Evolutionary conservation across 2,329 filamentous ascomycete species (phyloP), one percentile per base, ranked within the genome.

Genomic region (Neurospora sp.): DNA sequence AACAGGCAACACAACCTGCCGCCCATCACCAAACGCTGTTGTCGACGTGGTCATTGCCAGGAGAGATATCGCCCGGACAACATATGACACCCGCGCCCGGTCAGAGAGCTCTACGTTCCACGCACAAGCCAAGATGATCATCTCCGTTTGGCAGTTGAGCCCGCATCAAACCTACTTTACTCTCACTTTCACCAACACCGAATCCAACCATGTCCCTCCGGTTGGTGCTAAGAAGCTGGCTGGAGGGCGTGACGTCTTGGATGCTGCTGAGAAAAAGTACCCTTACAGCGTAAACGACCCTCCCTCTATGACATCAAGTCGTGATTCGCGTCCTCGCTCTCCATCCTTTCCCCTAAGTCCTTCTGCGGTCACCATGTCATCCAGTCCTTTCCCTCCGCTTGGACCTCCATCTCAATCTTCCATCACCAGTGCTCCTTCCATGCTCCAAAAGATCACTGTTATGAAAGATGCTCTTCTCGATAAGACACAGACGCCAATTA

Each of bases 381-480:
- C 85, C 0, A 85, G 84, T 66, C 85, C 87, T 0, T 92, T 92
- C 70, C 90, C 90, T 2, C 90, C 90, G 0, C 82, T 88, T 76
- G 90, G 90, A 0, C 89, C 90, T 0, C 90, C 90, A 0, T 82
- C 85, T 1, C 83, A 84, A 66, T 82, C 84, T 10, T 81, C 84
- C 5, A 78, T 84, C n/a, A 83, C 86, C 0, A 85, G 84, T 69
- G 83, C 87, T 2, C 88, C 90, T 0, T 90, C 90, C 0, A 82
- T 91, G 13, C 84, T 93, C 33, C 89, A 92, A 75, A 95, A 93
- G 77, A 87, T 92, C 69, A 88, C 87, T 8, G 83, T 89, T 68
- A 87, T 95, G 81, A 94, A 93, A 78, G 91, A 94, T 76, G 91
- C 91, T 0, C 83, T 94, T 23, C 81, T 95, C 7, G 91, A 93